A percentile compares a stretch with the other conserved stretches of the same genome.
These are phyloP conservation scores for Diplodia sapinea DNA, from an alignment of 2,329 filamentous ascomycete genomes.

Conservation along the genomic window DNA sequence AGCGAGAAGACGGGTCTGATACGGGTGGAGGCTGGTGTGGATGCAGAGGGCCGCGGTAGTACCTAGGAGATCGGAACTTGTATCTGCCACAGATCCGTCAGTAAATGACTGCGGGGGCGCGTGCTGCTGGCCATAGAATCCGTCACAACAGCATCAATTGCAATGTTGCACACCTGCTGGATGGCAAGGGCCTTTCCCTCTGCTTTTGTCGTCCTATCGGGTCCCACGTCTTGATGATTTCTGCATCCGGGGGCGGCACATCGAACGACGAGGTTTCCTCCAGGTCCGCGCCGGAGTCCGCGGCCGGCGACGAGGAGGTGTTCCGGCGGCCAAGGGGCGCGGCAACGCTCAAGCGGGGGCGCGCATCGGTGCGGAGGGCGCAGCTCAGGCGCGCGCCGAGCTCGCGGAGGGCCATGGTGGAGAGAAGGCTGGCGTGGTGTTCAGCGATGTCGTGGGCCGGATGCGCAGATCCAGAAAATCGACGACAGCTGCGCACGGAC, in stretches of 20 bases:
- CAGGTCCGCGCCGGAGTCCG: constrained; percentile 50
- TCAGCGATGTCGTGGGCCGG: constrained; percentile 31
- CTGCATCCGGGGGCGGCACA: constrained; percentile 46
- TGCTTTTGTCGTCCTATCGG: constrained; percentile 54
- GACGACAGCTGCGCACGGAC: constrained; percentile 23
- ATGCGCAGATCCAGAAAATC: constrained; percentile 29
- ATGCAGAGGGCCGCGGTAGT: constrained; percentile 90
- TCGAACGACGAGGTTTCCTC: constrained; percentile 56
- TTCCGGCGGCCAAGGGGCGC: constrained; percentile 50
- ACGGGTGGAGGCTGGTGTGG: constrained; percentile 87
- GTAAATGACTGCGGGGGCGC: not conserved
- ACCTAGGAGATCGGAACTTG: constrained; percentile 92
- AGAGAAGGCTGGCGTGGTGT: constrained; percentile 32
- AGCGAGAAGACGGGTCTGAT: constrained; percentile 84
- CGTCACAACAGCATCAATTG: constrained; percentile 10
- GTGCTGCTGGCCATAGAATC: not conserved
- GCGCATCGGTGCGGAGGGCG: constrained; percentile 38
- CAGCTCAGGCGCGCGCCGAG: constrained; percentile 42
- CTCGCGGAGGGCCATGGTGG: constrained; percentile 47
- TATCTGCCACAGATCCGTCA: constrained; percentile 65
- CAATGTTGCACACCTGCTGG: constrained; percentile 57
- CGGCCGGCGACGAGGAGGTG: constrained; percentile 52
- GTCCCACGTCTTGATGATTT: constrained; percentile 55
- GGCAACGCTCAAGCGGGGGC: constrained; percentile 37
- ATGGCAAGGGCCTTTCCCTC: constrained; percentile 53